Conservation (phyloP, 257 asterid species). For the Hygrophila difformis region DNA sequence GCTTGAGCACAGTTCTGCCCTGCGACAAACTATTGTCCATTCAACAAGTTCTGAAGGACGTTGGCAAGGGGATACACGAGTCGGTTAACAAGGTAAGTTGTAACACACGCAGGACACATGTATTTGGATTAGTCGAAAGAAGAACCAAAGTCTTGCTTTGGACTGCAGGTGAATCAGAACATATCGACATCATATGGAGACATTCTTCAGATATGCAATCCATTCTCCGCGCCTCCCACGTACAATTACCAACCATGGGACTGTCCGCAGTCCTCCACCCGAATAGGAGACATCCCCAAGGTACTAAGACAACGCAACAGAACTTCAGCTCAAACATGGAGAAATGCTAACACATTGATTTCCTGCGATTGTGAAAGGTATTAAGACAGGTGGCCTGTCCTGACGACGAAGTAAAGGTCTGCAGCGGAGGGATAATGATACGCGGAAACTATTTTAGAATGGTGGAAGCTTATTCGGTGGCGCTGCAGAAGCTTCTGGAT, state of each 20-base stretch:
- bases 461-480: slow-evolving; percentile 39
- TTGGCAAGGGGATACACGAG: slow-evolving; percentile 46
- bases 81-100: slow-evolving; percentile 39
- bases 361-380: slow-evolving; percentile 17
- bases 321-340: background rate
- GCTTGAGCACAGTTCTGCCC: slow-evolving; percentile 80
- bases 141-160: background rate
- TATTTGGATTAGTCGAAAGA: background rate
- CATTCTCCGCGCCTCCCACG: slow-evolving; percentile 70
- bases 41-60: slow-evolving; percentile 30
- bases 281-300: slow-evolving; percentile 62
- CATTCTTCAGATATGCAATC: slow-evolving; percentile 72
- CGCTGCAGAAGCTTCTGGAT: slow-evolving; percentile 53
- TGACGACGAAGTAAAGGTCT: slow-evolving; percentile 28
- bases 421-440: slow-evolving; percentile 61
- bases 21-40: slow-evolving; percentile 65
- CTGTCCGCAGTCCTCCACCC: slow-evolving; percentile 41
- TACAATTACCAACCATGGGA: slow-evolving; percentile 43
- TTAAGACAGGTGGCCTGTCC: slow-evolving; percentile 50
- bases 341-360: background rate
- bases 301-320: slow-evolving; percentile 1
- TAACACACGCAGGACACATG: background rate
- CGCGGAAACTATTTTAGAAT: slow-evolving; percentile 28
- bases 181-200: slow-evolving; percentile 46
- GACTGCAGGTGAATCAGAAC: slow-evolving; percentile 60